Evolutionary conservation across 192 early-diverging fungal genomes (phyloP).

Genomic region (Podila clonocystis): DNA sequence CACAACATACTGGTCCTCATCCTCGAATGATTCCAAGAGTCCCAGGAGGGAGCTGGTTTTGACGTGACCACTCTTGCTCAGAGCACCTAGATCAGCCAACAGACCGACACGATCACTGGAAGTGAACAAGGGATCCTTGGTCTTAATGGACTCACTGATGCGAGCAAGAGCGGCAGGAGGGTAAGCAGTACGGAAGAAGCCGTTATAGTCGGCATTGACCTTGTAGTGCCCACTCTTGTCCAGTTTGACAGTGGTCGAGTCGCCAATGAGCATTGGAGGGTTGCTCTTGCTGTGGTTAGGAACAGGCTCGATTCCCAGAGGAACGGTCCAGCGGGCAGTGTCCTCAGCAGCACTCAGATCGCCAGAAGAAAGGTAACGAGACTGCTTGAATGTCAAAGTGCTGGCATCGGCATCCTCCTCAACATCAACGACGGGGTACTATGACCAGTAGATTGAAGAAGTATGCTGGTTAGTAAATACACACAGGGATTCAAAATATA

Average conservation of each 20-base stretch:
- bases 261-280: conserved; percentile 58
- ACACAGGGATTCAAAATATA: neutral
- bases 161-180: conserved; percentile 59
- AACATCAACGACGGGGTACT: conserved; percentile 86
- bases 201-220: conserved; percentile 83
- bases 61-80: conserved; percentile 81
- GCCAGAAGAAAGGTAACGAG: conserved; percentile 87
- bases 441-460: neutral
- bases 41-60: conserved; percentile 81
- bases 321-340: conserved; percentile 85
- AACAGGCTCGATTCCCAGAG: conserved; percentile 66
- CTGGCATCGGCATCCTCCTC: conserved; percentile 60
- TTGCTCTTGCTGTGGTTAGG: conserved; percentile 13
- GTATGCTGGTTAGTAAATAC: neutral
- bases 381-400: conserved; percentile 74
- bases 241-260: conserved; percentile 59
- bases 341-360: conserved; percentile 83
- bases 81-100: conserved; percentile 82
- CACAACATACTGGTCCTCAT: conserved; percentile 86
- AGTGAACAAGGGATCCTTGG: conserved; percentile 66
- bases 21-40: conserved; percentile 74
- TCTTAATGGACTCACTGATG: conserved; percentile 63
- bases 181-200: conserved; percentile 90
- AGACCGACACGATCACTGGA: conserved; percentile 84
- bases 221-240: conserved; percentile 74